These are phyloP conservation scores for Glaciozyma antarctica DNA, from an alignment of 768 basidiomycete species.

Conservation along the genomic window DNA sequence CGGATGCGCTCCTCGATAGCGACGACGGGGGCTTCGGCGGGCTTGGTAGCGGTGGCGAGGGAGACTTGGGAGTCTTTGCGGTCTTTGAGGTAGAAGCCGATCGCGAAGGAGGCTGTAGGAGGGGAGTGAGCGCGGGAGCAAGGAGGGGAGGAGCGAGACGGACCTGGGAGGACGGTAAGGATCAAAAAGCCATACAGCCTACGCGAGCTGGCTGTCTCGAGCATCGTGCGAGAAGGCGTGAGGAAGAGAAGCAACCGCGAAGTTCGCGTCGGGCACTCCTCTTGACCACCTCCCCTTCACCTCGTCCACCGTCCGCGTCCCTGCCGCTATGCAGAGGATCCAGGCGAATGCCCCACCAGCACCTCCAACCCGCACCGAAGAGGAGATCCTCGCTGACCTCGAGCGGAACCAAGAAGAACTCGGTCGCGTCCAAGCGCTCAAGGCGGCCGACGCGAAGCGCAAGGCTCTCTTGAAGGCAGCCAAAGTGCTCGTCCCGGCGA, in stretches of 20 bases:
- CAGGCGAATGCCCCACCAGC: slow-evolving; percentile 3
- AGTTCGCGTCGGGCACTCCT: neutral
- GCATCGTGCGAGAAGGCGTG: neutral
- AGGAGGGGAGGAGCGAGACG: neutral
- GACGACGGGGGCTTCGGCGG: neutral
- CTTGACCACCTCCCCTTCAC: neutral
- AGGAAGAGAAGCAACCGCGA: neutral
- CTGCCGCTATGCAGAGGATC: neutral
- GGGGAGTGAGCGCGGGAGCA: neutral
- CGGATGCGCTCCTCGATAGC: neutral
- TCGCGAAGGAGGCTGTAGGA: slow-evolving; percentile 7
- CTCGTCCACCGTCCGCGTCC: neutral
- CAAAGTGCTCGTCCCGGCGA: slow-evolving; percentile 11
- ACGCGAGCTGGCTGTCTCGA: slow-evolving; percentile 16
- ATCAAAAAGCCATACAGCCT: slow-evolving; percentile 17
- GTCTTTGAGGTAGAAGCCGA: slow-evolving; percentile 21
- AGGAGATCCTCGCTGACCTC: neutral
- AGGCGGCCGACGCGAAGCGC: neutral
- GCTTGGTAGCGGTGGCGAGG: neutral
- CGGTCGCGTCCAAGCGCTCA: neutral
- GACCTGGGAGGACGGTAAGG: slow-evolving; percentile 15
- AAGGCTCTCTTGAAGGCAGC: neutral
- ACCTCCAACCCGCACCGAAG: neutral
- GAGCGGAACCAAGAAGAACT: neutral
- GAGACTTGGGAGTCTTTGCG: slow-evolving; percentile 7